Evolutionary conservation across 352 stramenopile species (phyloP).

Genomic region (Thraustochytrium striatum): DNA sequence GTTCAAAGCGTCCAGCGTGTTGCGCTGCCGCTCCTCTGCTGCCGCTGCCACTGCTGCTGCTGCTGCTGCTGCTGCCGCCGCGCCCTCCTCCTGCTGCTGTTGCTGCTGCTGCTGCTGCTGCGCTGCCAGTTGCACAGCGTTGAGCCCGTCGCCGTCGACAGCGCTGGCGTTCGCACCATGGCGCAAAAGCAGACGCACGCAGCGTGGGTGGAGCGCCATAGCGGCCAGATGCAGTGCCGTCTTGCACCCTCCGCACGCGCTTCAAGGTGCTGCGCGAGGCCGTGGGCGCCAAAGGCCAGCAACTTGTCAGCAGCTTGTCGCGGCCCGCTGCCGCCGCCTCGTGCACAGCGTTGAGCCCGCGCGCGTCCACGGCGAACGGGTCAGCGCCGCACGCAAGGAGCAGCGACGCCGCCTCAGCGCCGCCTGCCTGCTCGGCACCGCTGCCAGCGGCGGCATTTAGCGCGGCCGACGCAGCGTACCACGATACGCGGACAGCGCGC

Average conservation of each 20-base stretch:
- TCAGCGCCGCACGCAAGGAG: constrained; percentile 32
- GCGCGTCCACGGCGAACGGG: background rate
- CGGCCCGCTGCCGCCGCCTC: background rate
- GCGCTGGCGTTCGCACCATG: constrained; percentile 29
- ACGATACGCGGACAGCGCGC: constrained; percentile 29
- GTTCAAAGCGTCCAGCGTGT: constrained; percentile 11
- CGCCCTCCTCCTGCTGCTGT: background rate
- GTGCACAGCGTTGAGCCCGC: constrained; percentile 27
- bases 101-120: background rate
- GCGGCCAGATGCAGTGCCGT: constrained; percentile 45
- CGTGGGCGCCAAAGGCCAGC: constrained; percentile 4
- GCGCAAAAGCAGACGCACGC: constrained; percentile 33
- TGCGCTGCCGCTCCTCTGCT: background rate
- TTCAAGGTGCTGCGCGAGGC: constrained; percentile 15
- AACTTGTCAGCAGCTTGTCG: constrained; percentile 47
- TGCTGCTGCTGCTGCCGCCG: background rate
- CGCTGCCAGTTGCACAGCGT: background rate
- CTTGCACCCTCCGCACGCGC: background rate
- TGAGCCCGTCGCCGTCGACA: background rate
- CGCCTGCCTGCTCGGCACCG: background rate
- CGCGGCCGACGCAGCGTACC: constrained; percentile 30
- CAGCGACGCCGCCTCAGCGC: constrained; percentile 18
- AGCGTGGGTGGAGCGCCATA: background rate
- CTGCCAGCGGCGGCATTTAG: background rate
- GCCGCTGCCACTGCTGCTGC: background rate